phyloP scores from a whole-genome alignment of 495 filamentous ascomycete species.

The Aspergillus affinis region DNA sequence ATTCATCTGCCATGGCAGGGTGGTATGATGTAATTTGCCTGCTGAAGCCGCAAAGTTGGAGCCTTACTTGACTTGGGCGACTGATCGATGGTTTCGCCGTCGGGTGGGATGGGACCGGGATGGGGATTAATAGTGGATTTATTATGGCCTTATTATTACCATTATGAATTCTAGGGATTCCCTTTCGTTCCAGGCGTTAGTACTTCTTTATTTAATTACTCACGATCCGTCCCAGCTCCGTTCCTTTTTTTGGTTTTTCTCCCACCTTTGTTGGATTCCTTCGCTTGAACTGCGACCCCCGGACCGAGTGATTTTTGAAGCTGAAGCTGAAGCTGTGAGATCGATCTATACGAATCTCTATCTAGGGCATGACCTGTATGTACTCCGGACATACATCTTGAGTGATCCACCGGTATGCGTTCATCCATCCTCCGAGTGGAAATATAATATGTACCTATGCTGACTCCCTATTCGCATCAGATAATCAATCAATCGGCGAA shows the following conservation, averaged over 20 bases:
- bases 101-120: not conserved
- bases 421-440: too few species aligned
- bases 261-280: not conserved
- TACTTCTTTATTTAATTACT: not conserved
- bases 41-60: not conserved
- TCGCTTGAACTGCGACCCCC: not conserved
- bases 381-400: too few species aligned
- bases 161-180: not conserved
- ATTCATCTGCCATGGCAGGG: too few species aligned
- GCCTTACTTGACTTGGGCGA: not conserved
- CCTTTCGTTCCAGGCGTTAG: not conserved
- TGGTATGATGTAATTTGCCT: not conserved
- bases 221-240: not conserved
- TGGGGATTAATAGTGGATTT: not conserved
- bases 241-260: slow-evolving; percentile 1
- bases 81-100: too few species aligned
- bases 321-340: not conserved
- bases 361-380: not conserved
- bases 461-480: too few species aligned
- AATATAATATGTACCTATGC: too few species aligned
- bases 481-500: too few species aligned
- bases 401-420: not conserved
- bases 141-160: not conserved
- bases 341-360: not conserved
- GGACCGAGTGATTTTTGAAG: not conserved